Base-by-base conservation (phyloP, 2,329 filamentous ascomycete species). In the Pseudopithomyces chartarum region DNA sequence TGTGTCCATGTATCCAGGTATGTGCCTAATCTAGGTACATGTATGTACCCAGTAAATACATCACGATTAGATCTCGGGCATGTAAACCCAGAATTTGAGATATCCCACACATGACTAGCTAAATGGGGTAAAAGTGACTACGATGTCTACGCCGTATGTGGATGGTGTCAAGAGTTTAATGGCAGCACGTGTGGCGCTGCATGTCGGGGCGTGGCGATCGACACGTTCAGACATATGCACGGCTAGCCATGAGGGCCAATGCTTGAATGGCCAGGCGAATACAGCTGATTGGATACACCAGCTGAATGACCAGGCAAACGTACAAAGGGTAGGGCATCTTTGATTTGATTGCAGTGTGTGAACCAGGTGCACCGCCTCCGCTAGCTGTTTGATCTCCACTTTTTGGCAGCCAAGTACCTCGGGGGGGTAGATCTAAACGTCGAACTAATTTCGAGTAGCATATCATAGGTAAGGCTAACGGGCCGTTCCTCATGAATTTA, bases 361-460 rank as follows among this genome's bases (percentile, higher is more conserved):
- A 47, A 47, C 44, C n/a, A 34, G 29, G 43, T 26, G 44, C 44
- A 47, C 44, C 26, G 44, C 29, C 44, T 47, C 44, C 11, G 20
- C 44, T 47, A 47, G 44, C 44, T 17, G 38, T 12, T 33, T 47
- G 10, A 17, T 1, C 29, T 11, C 44, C 44, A 33, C 17, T 17
- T 47, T 34, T 4, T n/a, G 20, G 13, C 11, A n/a, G 29, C 7
- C 17, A n/a, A 36, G 34, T 5, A 13, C 15, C 34, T 13, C 15
- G 15, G 34, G 34, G 7, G 13, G 11, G 15, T 13, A 36, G 34
- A 5, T 36, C 34, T 13, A 13, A 13, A 3, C 13, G 15, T 36
- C 15, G 3, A 36, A 11, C 34, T 33, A 13, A 13, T 5, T 5
- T 13, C 3, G 34, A 29, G 26, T 29, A 29, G 26, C 26, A n/a